phyloP scores from a whole-genome alignment of 108 stramenopile genomes.

The Fragilariopsis cylindrus region DNA sequence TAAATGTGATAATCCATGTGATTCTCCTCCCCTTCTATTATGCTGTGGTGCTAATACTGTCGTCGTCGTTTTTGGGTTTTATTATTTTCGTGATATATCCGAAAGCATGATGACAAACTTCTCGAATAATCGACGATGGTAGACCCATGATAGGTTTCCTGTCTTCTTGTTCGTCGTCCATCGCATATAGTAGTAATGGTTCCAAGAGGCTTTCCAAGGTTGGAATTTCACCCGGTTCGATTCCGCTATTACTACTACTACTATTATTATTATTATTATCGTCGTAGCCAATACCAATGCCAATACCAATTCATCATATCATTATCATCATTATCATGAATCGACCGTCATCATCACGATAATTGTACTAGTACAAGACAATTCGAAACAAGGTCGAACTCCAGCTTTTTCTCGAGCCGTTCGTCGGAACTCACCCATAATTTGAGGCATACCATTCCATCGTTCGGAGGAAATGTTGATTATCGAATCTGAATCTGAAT shows the following conservation, averaged over 20 bases:
- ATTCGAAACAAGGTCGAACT: slow-evolving; percentile 33
- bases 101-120: slow-evolving; percentile 2
- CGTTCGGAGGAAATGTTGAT: slow-evolving; percentile 31
- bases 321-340: not conserved
- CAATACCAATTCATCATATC: too few relatives aligned
- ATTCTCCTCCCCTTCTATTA: slow-evolving; percentile 28
- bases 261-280: not conserved
- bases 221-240: slow-evolving; percentile 44
- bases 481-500: not conserved
- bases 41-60: not conserved
- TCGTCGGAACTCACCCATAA: slow-evolving; percentile 73
- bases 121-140: not conserved
- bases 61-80: not conserved
- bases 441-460: slow-evolving; percentile 52
- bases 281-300: not conserved
- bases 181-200: slow-evolving; percentile 21
- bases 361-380: slow-evolving; percentile 15
- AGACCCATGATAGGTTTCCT: slow-evolving; percentile 18
- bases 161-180: not conserved
- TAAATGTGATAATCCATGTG: slow-evolving; percentile 36
- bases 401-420: slow-evolving; percentile 40
- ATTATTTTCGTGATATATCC: not conserved
- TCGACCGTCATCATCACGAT: not conserved
- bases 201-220: slow-evolving; percentile 40
- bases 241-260: not conserved